These are phyloP conservation scores for Capronia coronata DNA, from an alignment of 2,329 filamentous ascomycete genomes.

Conservation along the genomic window DNA sequence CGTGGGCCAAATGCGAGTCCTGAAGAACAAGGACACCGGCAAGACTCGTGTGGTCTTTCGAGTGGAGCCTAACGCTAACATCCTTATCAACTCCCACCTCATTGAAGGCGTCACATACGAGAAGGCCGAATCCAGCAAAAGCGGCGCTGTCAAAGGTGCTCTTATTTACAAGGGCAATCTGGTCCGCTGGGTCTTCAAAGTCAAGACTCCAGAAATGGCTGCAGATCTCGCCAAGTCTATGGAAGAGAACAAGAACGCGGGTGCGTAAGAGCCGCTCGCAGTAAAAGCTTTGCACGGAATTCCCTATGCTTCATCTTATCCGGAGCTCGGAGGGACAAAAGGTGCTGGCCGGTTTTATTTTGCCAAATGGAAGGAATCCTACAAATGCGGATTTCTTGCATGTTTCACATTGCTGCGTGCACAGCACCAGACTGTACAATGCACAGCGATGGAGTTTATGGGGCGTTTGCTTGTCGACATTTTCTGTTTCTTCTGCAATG, in stretches of 20 bases:
- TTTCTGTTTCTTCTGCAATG: conserved; percentile 1
- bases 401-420: conserved; percentile 4
- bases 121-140: conserved; percentile 18
- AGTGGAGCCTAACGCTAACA: conserved; percentile 65
- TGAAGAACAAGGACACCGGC: conserved; percentile 65
- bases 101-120: conserved; percentile 53
- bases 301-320: neutral
- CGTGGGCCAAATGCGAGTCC: conserved; percentile 62
- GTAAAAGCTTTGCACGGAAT: neutral
- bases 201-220: conserved; percentile 25
- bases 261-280: conserved; percentile 2
- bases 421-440: conserved; percentile 3
- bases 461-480: neutral
- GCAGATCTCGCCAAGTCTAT: conserved; percentile 21
- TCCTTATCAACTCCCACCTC: conserved; percentile 65
- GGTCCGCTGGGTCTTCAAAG: conserved; percentile 26
- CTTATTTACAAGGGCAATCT: conserved; percentile 24
- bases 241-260: conserved; percentile 25
- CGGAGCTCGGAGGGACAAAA: conserved; percentile 5
- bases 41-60: conserved; percentile 64
- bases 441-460: conserved; percentile 18
- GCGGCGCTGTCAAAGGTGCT: conserved; percentile 25
- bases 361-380: neutral
- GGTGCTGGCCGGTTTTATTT: neutral
- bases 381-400: conserved; percentile 1